phyloP scores from a whole-genome alignment of 2,329 filamentous ascomycete species.

The Microdochium trichocladiopsis region DNA sequence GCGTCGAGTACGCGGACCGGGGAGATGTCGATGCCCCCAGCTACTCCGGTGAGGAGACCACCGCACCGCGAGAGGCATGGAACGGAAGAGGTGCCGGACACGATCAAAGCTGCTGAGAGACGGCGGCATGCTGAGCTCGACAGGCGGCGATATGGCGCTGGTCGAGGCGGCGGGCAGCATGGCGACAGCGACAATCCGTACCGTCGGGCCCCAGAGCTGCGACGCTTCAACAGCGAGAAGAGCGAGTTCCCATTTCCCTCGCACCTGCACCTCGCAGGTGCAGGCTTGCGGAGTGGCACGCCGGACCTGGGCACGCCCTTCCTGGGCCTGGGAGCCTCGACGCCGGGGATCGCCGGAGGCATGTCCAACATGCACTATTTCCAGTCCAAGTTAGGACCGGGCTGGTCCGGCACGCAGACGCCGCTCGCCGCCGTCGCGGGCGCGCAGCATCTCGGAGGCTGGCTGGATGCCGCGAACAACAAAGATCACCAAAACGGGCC shows the following conservation, averaged over 20 bases:
- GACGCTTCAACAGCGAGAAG: slow-evolving; percentile 3
- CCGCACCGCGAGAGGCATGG: not conserved
- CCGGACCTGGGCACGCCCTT: slow-evolving; percentile 48
- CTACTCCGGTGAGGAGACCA: not conserved
- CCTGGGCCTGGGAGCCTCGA: slow-evolving; percentile 43
- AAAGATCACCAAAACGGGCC: not conserved
- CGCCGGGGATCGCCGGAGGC: slow-evolving; percentile 60
- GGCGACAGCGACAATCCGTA: slow-evolving; percentile 2
- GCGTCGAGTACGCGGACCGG: not conserved
- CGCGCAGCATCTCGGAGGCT: slow-evolving; percentile 51
- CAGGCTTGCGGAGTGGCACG: slow-evolving; percentile 21
- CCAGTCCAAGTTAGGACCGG: slow-evolving; percentile 66
- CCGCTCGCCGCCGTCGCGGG: slow-evolving; percentile 74
- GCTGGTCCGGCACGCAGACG: slow-evolving; percentile 69
- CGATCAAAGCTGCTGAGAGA: slow-evolving; percentile 24
- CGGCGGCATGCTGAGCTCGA: slow-evolving; percentile 24
- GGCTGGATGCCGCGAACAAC: slow-evolving; percentile 25
- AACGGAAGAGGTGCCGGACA: slow-evolving; percentile 19
- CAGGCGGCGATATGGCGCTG: slow-evolving; percentile 11
- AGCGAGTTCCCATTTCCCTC: slow-evolving; percentile 22
- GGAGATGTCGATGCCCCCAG: not conserved
- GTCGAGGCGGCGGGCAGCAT: slow-evolving; percentile 7
- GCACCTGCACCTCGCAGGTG: slow-evolving; percentile 28
- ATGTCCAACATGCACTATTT: slow-evolving; percentile 78
- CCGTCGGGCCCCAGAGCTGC: not conserved